phyloP scores from a whole-genome alignment of 208 protist genomes.

The Naegleria lovaniensis region DNA sequence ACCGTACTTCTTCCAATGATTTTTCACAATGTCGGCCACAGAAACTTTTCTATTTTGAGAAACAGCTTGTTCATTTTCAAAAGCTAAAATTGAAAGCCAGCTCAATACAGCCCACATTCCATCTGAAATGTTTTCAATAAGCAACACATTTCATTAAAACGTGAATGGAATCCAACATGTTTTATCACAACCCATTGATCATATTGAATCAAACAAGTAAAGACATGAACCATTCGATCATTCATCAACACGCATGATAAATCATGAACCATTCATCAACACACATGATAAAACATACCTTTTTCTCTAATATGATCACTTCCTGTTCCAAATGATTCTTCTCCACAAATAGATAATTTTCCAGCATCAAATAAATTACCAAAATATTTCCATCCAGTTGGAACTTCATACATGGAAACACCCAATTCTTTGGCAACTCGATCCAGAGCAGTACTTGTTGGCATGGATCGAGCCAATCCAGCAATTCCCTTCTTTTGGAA shows the following conservation, averaged over 20 bases:
- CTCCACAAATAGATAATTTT: slow-evolving; percentile 81
- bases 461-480: slow-evolving; percentile 88
- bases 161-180: too few relatives aligned
- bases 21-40: slow-evolving; percentile 75
- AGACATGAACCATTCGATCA: too few relatives aligned
- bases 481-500: slow-evolving; percentile 67
- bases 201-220: too few relatives aligned
- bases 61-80: slow-evolving; percentile 33
- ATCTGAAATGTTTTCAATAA: slow-evolving; percentile 42
- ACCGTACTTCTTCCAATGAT: slow-evolving; percentile 89
- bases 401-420: slow-evolving; percentile 75
- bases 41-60: slow-evolving; percentile 54
- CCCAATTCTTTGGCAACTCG: slow-evolving; percentile 62
- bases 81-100: slow-evolving; percentile 89
- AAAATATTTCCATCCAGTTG: slow-evolving; percentile 99
- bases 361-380: slow-evolving; percentile 94
- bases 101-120: slow-evolving; percentile 93
- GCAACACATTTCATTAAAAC: too few relatives aligned
- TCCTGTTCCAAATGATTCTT: slow-evolving; percentile 96
- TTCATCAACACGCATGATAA: too few relatives aligned
- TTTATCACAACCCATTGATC: too few relatives aligned
- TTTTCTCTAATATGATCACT: slow-evolving; percentile 96
- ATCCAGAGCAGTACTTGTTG: slow-evolving; percentile 84
- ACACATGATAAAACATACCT: slow-evolving; percentile 37
- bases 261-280: too few relatives aligned